Evolutionary conservation across 225 moss, liverwort and hornwort species (phyloP), one percentile per base, ranked within the genome.

Genomic region (Bryoerythrophyllum caledonicum): DNA sequence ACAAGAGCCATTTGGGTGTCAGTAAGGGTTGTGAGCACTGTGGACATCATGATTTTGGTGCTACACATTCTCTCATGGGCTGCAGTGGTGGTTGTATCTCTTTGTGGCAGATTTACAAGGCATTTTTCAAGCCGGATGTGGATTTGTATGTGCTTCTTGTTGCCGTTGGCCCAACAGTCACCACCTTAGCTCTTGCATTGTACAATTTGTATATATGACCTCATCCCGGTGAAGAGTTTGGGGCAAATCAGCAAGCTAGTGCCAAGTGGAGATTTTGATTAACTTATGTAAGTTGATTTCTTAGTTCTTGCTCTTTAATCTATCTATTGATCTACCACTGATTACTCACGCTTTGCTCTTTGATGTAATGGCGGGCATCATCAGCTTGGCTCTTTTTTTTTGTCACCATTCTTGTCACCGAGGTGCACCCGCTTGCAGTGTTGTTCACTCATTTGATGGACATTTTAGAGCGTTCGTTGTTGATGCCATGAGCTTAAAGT

Each of bases 1-100:
- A n/a, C n/a, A n/a, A n/a, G 92, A 25, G 96, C 96, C 63, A 91
- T 96, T 61, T 94, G 92, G 81, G 88, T 94, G 59, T 92, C 90
- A 89, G 93, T 96, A 87, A 20, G 72, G 24, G 35, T 23, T 44
- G 14, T 34, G 34, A 34, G 34, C 41, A 44, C 38, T n/a, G n/a
- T n/a, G n/a, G n/a, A n/a, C n/a, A n/a, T 60, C 44, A 14, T 44
- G 44, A 26, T 37, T 38, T 53, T 27, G 21, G 28, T 24, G 57
- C 25, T 71, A 15, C 7, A 37, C 37, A 71, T 76, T 63, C 56
- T 79, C 56, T 79, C 56, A 57, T 40, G 20, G 48, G 67, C 53
- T 35, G 34, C 34, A 0, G 6, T 4, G 6, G 43, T 67, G 66
- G 67, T 41, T 60, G 15, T 24, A 11, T 60, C 66, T 60, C 59